Base-by-base conservation (phyloP, 768 basidiomycete species). In the Amanita pseudoporphyria region DNA sequence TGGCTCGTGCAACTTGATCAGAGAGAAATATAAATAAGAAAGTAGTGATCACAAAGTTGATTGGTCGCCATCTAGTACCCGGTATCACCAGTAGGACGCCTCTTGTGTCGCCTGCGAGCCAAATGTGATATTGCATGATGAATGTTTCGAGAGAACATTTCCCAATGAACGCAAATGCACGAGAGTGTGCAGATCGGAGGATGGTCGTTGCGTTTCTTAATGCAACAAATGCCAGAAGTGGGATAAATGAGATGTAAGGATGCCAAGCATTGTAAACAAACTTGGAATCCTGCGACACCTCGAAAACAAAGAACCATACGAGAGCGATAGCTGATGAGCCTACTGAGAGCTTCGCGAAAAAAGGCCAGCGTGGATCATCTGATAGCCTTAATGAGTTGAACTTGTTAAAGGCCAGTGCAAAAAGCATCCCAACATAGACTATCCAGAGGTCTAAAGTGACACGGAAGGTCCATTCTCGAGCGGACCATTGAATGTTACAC, bases 71-170 rank as follows among this genome's bases (percentile, higher is more conserved):
- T 38, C 62, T 64, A 1, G 78, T 79, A 12, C 87, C 84, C 0
- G 89, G 89, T 38, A 94, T 68, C 44, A 93, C 75, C 42, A 91
- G 65, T 19, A 95, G 72, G 51, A 94, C 72, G 14, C 87, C 85
- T 62, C 86, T 86, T 28, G 84, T 88, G 58, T 92, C 88, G 3
- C 74, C 86, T 0, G 86, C 90, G 30, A 92, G 71, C 87, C 87
- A 92, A 38, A 88, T 67, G 58, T 89, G 90, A 62, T 82, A 94
- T 60, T 95, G 91, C 51, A 94, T 77, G 59, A 94, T 85, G 63
- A 93, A 96, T 0, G 90, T 85, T 66, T 96, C 92, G 47, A 95
- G 74, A 4, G 90, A 93, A 65, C 88, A 92, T 60, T 71, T 80
- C 35, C 92, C 92, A 45, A 94, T 73, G 66, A 87, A 90, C 21